Evolutionary conservation across 345 rosid species (phyloP).

Genomic region (Chamaenerion angustifolium): DNA sequence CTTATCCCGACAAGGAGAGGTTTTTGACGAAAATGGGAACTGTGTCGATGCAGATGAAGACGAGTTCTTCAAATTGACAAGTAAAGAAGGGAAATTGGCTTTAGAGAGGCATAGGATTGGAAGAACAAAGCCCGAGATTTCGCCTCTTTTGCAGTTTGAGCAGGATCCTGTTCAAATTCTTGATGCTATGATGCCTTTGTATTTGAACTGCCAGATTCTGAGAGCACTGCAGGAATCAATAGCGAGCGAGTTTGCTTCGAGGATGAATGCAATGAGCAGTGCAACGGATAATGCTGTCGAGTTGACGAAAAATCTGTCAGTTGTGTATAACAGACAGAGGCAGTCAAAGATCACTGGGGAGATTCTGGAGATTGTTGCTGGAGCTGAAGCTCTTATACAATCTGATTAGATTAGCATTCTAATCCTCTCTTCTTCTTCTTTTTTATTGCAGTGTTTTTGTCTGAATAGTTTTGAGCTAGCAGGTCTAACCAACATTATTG

Average conservation of each 20-base stretch:
- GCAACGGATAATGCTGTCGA: constrained; percentile 76
- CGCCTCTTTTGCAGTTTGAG: constrained; percentile 71
- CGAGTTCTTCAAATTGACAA: constrained; percentile 68
- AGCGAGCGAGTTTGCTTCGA: constrained; percentile 74
- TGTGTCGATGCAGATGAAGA: constrained; percentile 68
- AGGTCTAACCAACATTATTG: not conserved
- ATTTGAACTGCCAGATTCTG: constrained; percentile 74
- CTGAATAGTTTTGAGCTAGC: not conserved
- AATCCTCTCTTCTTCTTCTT: not conserved
- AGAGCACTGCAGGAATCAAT: constrained; percentile 75
- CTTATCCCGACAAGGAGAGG: constrained; percentile 41
- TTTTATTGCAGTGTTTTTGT: not conserved
- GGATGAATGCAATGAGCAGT: constrained; percentile 82
- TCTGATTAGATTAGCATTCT: constrained; percentile 4
- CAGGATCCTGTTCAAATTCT: constrained; percentile 88
- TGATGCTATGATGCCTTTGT: constrained; percentile 87
- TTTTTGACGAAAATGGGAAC: constrained; percentile 43
- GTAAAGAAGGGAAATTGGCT: constrained; percentile 58
- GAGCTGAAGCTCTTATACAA: constrained; percentile 57
- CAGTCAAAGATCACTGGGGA: constrained; percentile 76
- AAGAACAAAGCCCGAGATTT: constrained; percentile 15
- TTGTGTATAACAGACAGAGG: constrained; percentile 45
- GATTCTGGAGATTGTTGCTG: constrained; percentile 73
- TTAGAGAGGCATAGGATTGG: constrained; percentile 40
- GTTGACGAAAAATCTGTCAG: constrained; percentile 48